These are phyloP conservation scores for Podospora australis DNA, from an alignment of 495 filamentous ascomycete genomes.

Conservation along the genomic window DNA sequence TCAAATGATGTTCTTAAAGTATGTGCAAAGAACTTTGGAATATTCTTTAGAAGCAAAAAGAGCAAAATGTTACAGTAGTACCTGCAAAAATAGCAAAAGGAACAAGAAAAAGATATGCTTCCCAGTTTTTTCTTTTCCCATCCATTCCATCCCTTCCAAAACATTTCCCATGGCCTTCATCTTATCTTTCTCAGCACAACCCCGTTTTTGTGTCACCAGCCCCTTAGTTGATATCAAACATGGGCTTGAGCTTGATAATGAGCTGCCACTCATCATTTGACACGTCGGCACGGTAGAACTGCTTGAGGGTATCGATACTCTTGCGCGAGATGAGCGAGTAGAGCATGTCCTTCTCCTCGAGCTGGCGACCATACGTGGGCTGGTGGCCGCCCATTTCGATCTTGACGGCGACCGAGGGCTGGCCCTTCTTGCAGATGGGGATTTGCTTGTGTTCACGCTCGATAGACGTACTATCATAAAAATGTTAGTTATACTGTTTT, in stretches of 20 bases:
- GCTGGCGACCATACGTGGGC: constrained; percentile 88
- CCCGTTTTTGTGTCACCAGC: neutral
- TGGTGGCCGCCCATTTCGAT: constrained; percentile 91
- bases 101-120: no score
- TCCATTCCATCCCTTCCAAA: no score
- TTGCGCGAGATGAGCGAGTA: constrained; percentile 81
- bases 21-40: no score
- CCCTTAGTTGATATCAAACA: constrained; percentile 71
- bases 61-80: no score
- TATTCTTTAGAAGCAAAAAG: no score
- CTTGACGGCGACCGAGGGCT: constrained; percentile 95
- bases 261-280: constrained; percentile 91
- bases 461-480: constrained; percentile 64
- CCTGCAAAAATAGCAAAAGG: no score
- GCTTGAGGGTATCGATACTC: constrained; percentile 92
- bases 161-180: no score
- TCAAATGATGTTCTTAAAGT: no score
- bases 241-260: constrained; percentile 81
- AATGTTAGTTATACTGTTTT: constrained; percentile 1
- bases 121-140: no score
- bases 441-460: constrained; percentile 97
- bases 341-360: constrained; percentile 86
- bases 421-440: constrained; percentile 84
- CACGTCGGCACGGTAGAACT: constrained; percentile 88
- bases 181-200: no score